These are phyloP conservation scores for Cubamyces sp. DNA, from an alignment of 768 basidiomycete genomes.

Conservation along the genomic window DNA sequence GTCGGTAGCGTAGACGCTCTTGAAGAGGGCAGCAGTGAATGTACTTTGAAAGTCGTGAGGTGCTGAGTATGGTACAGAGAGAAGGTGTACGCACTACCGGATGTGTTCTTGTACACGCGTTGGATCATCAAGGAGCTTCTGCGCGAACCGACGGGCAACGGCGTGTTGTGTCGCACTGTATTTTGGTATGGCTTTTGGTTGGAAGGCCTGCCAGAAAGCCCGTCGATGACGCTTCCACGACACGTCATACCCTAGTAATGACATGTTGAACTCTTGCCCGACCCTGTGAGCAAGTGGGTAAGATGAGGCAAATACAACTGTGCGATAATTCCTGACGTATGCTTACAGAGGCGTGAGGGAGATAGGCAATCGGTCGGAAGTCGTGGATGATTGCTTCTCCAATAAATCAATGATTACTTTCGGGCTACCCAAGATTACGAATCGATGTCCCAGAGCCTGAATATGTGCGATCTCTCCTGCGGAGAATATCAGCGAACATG, in stretches of 20 bases:
- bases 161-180: constrained; percentile 1
- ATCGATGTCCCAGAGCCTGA: not conserved
- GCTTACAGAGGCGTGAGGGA: constrained; percentile 2
- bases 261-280: not conserved
- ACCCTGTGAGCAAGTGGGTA: not conserved
- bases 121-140: not conserved
- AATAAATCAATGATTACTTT: not conserved
- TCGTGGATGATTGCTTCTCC: constrained; percentile 7
- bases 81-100: not conserved
- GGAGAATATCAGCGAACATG: not conserved
- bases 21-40: not conserved
- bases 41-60: not conserved
- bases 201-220: constrained; percentile 2
- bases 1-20: not conserved
- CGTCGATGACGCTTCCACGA: constrained; percentile 3
- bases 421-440: not conserved
- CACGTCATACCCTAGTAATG: not conserved
- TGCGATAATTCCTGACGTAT: not conserved
- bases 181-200: not conserved
- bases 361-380: not conserved
- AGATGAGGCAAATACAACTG: too few species aligned
- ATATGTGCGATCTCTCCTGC: constrained; percentile 4
- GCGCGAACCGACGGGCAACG: not conserved
- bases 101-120: not conserved
- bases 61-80: too few species aligned